Evolutionary conservation across 1,284 basidiomycete genomes (phyloP).

Genomic region (Trichosporon sp.): DNA sequence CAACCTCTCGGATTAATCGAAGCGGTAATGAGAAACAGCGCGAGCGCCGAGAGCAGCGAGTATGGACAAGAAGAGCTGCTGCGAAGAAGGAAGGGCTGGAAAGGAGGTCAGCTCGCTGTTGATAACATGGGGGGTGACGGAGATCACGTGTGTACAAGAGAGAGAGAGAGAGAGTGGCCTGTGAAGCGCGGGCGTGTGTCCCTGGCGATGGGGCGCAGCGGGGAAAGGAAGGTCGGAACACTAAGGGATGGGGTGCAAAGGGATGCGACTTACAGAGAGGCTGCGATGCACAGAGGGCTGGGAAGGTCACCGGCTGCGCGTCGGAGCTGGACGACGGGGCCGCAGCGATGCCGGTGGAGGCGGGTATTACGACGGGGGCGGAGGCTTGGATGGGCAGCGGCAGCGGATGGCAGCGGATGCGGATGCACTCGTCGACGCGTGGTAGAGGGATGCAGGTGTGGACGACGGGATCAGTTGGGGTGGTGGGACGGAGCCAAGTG

Average conservation of each 20-base stretch:
- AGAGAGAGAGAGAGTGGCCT: neutral
- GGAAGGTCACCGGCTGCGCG: no score
- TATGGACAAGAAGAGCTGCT: neutral
- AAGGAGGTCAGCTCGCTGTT: neutral
- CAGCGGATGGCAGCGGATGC: slow-evolving; percentile 2
- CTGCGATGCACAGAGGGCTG: neutral
- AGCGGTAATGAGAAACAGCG: neutral
- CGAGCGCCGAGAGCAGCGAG: neutral
- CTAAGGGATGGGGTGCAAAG: neutral
- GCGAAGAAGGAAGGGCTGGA: neutral
- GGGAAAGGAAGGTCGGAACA: neutral
- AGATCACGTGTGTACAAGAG: neutral
- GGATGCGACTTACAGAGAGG: neutral
- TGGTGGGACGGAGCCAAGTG: neutral
- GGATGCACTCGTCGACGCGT: neutral
- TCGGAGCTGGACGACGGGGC: neutral
- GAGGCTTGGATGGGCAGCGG: neutral
- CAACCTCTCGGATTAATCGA: neutral
- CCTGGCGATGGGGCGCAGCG: neutral
- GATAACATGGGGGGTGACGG: neutral
- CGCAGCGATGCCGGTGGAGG: neutral
- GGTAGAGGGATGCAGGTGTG: neutral
- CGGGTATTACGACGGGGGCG: neutral
- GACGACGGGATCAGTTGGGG: slow-evolving; percentile 1
- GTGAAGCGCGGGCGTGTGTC: neutral